Percentiles rank a stretch among this genome's conserved stretches.
Evolutionary conservation across 78 protist genomes (phyloP).

Genomic region (Chrysochromulina tobinii): DNA sequence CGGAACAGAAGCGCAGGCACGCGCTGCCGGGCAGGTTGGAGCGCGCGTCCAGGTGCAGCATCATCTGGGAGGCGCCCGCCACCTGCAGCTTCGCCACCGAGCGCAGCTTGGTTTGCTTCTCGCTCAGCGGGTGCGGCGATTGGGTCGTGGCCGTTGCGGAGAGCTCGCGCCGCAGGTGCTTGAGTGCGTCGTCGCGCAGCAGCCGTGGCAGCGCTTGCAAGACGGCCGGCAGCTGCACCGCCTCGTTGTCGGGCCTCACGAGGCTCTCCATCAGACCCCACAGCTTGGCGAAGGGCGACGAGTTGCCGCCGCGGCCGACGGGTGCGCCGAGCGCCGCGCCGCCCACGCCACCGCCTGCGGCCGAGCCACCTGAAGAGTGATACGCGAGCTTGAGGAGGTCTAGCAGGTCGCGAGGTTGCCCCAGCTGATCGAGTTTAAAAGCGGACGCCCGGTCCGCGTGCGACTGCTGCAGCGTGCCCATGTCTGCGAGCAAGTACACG

Average conservation of each 20-base stretch:
- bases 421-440: background rate
- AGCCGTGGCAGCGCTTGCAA: background rate
- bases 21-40: background rate
- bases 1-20: background rate
- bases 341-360: background rate
- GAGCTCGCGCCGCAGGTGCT: background rate
- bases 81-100: background rate
- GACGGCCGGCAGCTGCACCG: background rate
- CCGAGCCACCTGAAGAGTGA: slow-evolving; percentile 6
- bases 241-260: background rate
- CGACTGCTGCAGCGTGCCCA: background rate
- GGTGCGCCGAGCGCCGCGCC: too few species aligned
- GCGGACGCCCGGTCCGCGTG: background rate
- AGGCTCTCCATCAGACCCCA: background rate
- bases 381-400: slow-evolving; percentile 22
- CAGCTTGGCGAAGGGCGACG: background rate
- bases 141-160: background rate
- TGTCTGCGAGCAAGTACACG: background rate
- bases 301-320: too few species aligned
- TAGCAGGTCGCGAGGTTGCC: background rate
- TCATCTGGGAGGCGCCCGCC: background rate
- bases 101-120: background rate
- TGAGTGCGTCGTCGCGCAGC: slow-evolving; percentile 17
- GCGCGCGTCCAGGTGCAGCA: background rate
- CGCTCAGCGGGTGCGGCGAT: background rate